A percentile compares a stretch with the other conserved stretches of the same genome.
These are phyloP conservation scores for Acrocalymma vagum DNA, from an alignment of 2,329 filamentous ascomycete genomes.

Conservation along the genomic window DNA sequence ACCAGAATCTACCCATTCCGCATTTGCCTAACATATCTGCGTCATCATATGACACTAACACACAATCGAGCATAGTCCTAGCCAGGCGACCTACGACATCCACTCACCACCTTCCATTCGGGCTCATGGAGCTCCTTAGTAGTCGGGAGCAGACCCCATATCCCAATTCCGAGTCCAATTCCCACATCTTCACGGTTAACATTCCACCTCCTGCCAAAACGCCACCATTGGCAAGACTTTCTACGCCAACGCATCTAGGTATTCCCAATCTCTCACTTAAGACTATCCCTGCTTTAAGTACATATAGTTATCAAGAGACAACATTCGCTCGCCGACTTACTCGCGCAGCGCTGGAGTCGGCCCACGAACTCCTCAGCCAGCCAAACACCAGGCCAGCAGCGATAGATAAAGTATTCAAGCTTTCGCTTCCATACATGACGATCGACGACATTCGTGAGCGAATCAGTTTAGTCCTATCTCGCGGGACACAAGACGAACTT, in stretches of 20 bases:
- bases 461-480: slow-evolving; percentile 51
- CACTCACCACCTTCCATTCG: slow-evolving; percentile 35
- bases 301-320: slow-evolving; percentile 69
- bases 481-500: slow-evolving; percentile 58
- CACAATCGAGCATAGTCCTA: slow-evolving; percentile 6
- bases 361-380: slow-evolving; percentile 66
- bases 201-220: slow-evolving; percentile 33
- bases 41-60: slow-evolving; percentile 7
- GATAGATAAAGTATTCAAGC: slow-evolving; percentile 68
- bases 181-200: slow-evolving; percentile 30
- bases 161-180: slow-evolving; percentile 35
- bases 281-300: slow-evolving; percentile 51
- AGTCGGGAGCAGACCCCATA: slow-evolving; percentile 25
- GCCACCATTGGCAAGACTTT: slow-evolving; percentile 34
- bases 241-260: slow-evolving; percentile 27
- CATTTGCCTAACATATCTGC: slow-evolving; percentile 15
- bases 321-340: slow-evolving; percentile 77
- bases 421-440: slow-evolving; percentile 68
- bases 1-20: slow-evolving; percentile 19
- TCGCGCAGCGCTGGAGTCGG: slow-evolving; percentile 70
- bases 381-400: slow-evolving; percentile 31
- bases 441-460: slow-evolving; percentile 49
- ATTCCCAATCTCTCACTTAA: slow-evolving; percentile 34
- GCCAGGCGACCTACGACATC: slow-evolving; percentile 7
- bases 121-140: slow-evolving; percentile 34